Base-by-base conservation (phyloP, 1,284 basidiomycete genomes). In the Malassezia pachydermatis region DNA sequence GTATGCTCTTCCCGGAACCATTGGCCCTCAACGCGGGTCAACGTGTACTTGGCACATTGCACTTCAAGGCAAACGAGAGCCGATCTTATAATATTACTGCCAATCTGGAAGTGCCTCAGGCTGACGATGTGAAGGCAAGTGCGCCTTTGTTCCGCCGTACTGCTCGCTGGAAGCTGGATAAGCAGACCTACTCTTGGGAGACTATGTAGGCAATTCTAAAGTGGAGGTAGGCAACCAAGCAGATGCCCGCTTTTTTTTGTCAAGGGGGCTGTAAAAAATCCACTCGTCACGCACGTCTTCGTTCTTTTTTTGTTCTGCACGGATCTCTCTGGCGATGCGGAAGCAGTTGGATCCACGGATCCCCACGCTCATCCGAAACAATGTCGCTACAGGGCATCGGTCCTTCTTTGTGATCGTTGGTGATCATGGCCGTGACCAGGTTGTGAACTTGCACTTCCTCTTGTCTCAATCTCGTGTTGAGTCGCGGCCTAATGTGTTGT, bases 361-460 rank as follows among this genome's bases (percentile, higher is more conserved):
- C 63, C 87, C 87, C 11, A 84, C 84, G 47, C 80, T 95, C 53
- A 90, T 95, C 72, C 83, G 81, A 64, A 92, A 90, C 75, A 88
- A 88, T 80, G 88, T 94, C 41, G 54, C 65, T 19, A 55, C 58
- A 45, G 89, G 90, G 60, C 86, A 95, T 64, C 79, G 94, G 30
- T 90, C 87, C 5, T 96, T 99, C 78, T 86, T 99, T 72, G 88
- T 96, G 32, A 79, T 98, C 41, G 88, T 98, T 19, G 94, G 94
- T 29, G 92, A 98, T 77, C 86, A 84, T 73, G 86, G 85, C 7
- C 80, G 86, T 65, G 88, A 95, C 66, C 92, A 96, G 78, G 81
- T 99, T 51, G 90, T 96, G 51, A 96, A 96, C 72, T 76, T 98
- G 39, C 92, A 98, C 74, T 96, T 88, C 73, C 74, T 98, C 40